Evolutionary conservation across 2,329 filamentous ascomycete genomes (phyloP).

Genomic region (Sclerotinia trifoliorum): DNA sequence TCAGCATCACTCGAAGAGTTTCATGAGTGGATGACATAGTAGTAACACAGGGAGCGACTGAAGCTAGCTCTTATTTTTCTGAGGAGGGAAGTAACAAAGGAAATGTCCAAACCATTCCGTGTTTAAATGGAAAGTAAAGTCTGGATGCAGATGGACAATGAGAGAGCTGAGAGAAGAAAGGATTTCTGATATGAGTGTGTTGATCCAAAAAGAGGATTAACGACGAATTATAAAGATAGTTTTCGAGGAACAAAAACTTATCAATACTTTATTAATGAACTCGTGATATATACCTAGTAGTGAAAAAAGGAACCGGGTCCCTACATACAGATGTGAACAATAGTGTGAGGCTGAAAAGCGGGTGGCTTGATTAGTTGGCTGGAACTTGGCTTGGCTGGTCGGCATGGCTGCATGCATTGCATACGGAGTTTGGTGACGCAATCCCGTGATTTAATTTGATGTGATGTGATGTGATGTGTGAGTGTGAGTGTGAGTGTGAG

Average conservation of each 20-base stretch:
- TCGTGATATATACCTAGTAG: not conserved
- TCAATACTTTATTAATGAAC: not conserved
- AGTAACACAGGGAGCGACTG: not conserved
- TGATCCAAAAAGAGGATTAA: not conserved
- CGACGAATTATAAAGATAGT: not conserved
- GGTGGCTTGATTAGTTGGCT: too few relatives aligned
- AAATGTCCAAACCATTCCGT: not conserved
- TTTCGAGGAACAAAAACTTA: not conserved
- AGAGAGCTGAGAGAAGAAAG: not conserved
- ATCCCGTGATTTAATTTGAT: too few relatives aligned
- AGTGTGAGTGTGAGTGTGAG: too few relatives aligned
- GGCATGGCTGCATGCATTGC: too few relatives aligned
- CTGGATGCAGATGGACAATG: not conserved
- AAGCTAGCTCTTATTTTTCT: not conserved
- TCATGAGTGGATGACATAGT: slow-evolving; percentile 22
- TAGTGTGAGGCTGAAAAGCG: too few relatives aligned
- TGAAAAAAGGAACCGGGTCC: not conserved
- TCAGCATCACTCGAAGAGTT: slow-evolving; percentile 20
- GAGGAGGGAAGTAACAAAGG: not conserved
- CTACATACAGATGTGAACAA: not conserved
- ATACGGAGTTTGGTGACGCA: too few relatives aligned
- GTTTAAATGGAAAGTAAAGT: not conserved
- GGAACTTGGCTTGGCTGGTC: too few relatives aligned
- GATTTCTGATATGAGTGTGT: not conserved
- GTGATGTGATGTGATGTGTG: too few relatives aligned